Base-by-base conservation (phyloP, 2,329 filamentous ascomycete genomes). In the Chrysoporthe puriensis region DNA sequence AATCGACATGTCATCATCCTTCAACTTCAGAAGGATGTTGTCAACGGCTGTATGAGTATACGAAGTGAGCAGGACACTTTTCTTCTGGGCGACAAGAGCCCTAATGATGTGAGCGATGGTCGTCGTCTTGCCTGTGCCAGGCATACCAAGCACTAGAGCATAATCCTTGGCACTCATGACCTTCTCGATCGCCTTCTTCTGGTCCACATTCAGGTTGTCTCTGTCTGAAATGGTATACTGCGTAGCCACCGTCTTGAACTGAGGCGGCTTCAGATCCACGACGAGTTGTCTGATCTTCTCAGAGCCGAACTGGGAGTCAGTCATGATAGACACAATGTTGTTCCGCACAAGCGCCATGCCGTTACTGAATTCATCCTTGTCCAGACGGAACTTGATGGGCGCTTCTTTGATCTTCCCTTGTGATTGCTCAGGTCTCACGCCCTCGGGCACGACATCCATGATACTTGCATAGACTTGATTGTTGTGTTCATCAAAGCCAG, bases 31-130 rank as follows among this genome's bases (percentile, higher is more conserved):
- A 7, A 99, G 82, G 73, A 99, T 99, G 72, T 99, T 99, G 86
- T 99, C 96, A 3, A 99, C 96, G 3, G 96, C 96, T 0, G 94
- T 97, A 76, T 99, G 96, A 0, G 96, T 99, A 77, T 98, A 98
- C 0, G 94, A 97, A 0, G 96, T 96, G 52, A 99, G 82, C 7
- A 99, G 83, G 16, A 99, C 94, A 66, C 92, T 97, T 80, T 98
- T 98, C 13, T 93, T 91, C 77, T 97, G 92, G 0, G 91, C 89
- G 5, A 96, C 91, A 42, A 99, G 84, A 0, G 95, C 93, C 57
- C 93, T 90, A 74, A 99, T 98, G 73, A 99, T 97, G 76, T 98
- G 94, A 5, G 95, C 94, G 74, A 99, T 98, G 0, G 96, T 99
- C 0, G 96, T 99, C 2, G 96, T 99, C 79, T 99, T 99, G 67